These are phyloP conservation scores for Lactifluus volemus DNA, from an alignment of 768 basidiomycete genomes.

Conservation along the genomic window DNA sequence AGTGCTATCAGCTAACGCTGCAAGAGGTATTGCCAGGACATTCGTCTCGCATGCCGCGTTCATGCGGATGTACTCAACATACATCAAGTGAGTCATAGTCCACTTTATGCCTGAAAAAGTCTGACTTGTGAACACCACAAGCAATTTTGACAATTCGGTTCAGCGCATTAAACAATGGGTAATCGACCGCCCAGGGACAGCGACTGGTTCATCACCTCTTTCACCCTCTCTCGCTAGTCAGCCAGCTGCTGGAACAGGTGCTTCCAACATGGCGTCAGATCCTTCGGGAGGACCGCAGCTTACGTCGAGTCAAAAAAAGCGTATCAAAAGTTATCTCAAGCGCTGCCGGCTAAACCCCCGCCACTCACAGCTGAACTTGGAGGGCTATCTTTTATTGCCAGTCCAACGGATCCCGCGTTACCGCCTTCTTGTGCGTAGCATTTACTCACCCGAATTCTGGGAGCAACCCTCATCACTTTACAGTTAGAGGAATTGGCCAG, in stretches of 20 bases:
- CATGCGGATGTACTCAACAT: constrained; percentile 98
- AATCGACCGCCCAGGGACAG: constrained; percentile 40
- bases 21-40: constrained; percentile 74
- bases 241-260: constrained; percentile 28
- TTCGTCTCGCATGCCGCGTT: constrained; percentile 94
- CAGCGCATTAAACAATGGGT: constrained; percentile 85
- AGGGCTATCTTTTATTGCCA: constrained; percentile 89
- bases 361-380: constrained; percentile 89
- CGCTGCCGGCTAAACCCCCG: constrained; percentile 81
- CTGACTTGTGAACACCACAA: constrained; percentile 26
- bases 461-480: neutral
- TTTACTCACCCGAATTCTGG: neutral
- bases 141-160: constrained; percentile 91
- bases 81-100: constrained; percentile 72
- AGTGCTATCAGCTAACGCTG: constrained; percentile 61
- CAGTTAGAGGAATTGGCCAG: constrained; percentile 82
- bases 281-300: constrained; percentile 45
- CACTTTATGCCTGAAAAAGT: neutral
- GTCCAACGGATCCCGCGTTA: constrained; percentile 98
- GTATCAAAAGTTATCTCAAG: constrained; percentile 85
- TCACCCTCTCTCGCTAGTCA: constrained; percentile 50
- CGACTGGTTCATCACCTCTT: constrained; percentile 33
- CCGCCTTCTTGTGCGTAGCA: constrained; percentile 68
- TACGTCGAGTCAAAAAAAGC: constrained; percentile 74
- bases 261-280: constrained; percentile 31